Base-by-base conservation (phyloP, 2,329 filamentous ascomycete species). In the Botryotinia narcissicola region DNA sequence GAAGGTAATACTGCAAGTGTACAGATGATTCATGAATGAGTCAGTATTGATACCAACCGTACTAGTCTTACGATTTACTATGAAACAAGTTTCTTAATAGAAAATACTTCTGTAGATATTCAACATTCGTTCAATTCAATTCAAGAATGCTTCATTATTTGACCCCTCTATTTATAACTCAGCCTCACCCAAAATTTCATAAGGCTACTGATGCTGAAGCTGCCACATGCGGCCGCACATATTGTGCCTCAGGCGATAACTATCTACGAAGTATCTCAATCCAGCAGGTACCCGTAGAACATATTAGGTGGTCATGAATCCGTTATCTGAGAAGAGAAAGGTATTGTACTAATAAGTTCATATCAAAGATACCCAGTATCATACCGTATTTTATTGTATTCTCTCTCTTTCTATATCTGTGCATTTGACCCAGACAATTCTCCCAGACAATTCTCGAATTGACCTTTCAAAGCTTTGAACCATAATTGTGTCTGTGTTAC, bases 401-500 rank as follows among this genome's bases (percentile, higher is more conserved):
- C 51, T 29, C 51, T 18, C 8, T 18, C 48, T 51, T 14, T 51
- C 22, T n/a, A n/a, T 25, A 12, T 60, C 35, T 7, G 59, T 9
- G 35, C 35, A 40, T 37, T n/a, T 25, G 6, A 22, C 32, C 14
- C 51, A 54, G 51, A 29, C 48, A n/a, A 5, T 16, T 54, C 48
- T 12, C 42, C 42, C 48, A 51, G 48, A 51, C 51, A 29, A 18
- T 54, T 54, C 51, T 29, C 37, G 40, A 63, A 10, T 44, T 25
- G 61, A 44, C 61, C 40, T 63, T 46, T 4, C 40, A 44, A 64
- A 64, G 62, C 62, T 64, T 64, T 48, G 62, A 46, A 12, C 29
- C 29, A 48, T 25, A 22, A 14, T 48, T 16, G 14, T 25, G 66
- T 68, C 48, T 68, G 66, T 68, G 66, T 68, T 68, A 9, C 66